These are phyloP conservation scores for Berberis vulgaris DNA, from an alignment of 164 flowering plant genomes.

Conservation along the genomic window DNA sequence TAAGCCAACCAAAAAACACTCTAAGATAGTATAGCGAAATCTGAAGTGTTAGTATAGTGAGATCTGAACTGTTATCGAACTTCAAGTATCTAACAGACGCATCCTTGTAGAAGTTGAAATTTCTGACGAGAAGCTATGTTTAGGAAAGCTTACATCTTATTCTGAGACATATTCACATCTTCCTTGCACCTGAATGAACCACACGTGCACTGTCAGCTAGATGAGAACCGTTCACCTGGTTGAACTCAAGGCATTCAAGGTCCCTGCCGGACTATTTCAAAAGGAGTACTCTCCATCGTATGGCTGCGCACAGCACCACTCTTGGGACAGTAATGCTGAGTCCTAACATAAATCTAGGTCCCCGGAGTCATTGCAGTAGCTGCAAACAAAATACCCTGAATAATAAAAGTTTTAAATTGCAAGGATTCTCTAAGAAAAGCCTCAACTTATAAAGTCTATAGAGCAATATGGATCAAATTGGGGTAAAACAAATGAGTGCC, in stretches of 20 bases:
- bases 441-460: too few relatives aligned
- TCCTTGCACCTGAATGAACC: constrained; percentile 81
- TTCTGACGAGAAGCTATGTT: constrained; percentile 57
- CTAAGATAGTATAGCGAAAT: too few relatives aligned
- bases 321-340: constrained; percentile 47
- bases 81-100: constrained; percentile 75
- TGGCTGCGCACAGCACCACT: constrained; percentile 88
- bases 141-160: constrained; percentile 65
- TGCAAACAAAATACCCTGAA: constrained; percentile 15
- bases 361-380: constrained; percentile 90
- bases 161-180: constrained; percentile 49
- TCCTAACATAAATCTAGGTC: constrained; percentile 89
- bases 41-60: too few relatives aligned
- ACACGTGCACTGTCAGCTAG: constrained; percentile 74
- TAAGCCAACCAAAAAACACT: too few relatives aligned
- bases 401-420: background rate
- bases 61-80: constrained; percentile 5
- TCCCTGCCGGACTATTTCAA: constrained; percentile 86
- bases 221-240: constrained; percentile 79
- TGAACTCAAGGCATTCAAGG: constrained; percentile 73
- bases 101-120: constrained; percentile 67
- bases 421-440: too few relatives aligned
- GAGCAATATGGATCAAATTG: too few relatives aligned
- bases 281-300: constrained; percentile 90
- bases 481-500: too few relatives aligned